Base-by-base conservation (phyloP, 2,329 filamentous ascomycete species). In the Metarhizium robertsii region DNA sequence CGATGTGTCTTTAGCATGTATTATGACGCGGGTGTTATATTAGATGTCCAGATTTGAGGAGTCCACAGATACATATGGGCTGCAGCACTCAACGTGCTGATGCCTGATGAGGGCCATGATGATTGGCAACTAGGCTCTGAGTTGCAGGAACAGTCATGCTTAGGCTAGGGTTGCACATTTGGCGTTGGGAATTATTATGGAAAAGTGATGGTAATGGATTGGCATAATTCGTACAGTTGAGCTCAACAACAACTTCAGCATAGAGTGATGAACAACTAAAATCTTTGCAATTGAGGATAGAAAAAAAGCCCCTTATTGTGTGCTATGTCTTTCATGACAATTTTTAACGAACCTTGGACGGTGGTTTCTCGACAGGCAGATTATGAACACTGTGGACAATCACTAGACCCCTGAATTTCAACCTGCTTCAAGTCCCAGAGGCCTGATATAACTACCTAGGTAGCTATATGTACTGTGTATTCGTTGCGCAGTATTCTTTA, bases 1-100 rank as follows among this genome's bases (percentile, higher is more conserved):
- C 50, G 6, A 25, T 4, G 8, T 25, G 53, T 29, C 25, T 54
- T 45, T 51, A 75, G 74, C 74, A 49, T 71, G 73, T 55, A 76
- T 76, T 57, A 63, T 76, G 65, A 78, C 75, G 40, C 72, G 75
- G 57, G 71, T 77, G 49, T 67, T 78, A 51, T 78, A 77, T 63
- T 78, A 71, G 48, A 49, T 25, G 18, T 46, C 4, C 32, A 11
- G n/a, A 13, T 18, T 18, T 30, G 40, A 11, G 30, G 18, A 16
- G 20, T 30, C 11, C 25, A 14, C 16, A 14, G 45, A 30, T 14
- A 48, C 25, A 30, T 6, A 49, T 36, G 7, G 3, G 25, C 16
- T 29, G 34, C 16, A 36, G 25, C 51, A 53, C 45, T 56, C 55
- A 51, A 56, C 55, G 47, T 56, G 55, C 34, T 34, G 29, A 29